phyloP scores from a whole-genome alignment of 805 yeast species.

The Candida jianshihensis region DNA sequence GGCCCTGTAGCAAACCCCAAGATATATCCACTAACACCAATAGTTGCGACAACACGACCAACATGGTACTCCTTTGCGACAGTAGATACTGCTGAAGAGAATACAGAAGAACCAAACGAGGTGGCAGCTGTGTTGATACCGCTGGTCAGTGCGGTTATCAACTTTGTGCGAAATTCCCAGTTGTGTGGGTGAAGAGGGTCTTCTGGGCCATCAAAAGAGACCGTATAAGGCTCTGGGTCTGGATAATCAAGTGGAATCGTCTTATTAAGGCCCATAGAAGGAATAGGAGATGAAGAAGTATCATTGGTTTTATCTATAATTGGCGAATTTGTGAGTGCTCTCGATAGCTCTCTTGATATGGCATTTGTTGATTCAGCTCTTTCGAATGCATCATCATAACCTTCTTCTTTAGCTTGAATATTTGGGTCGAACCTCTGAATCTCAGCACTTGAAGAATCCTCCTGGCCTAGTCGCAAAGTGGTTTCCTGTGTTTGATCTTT shows the following conservation, averaged over 20 bases:
- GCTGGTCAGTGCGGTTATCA: constrained; percentile 34
- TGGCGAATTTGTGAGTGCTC: constrained; percentile 33
- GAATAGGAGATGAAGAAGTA: constrained; percentile 31
- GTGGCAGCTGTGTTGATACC: constrained; percentile 45
- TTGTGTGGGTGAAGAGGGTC: constrained; percentile 82
- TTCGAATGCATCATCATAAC: too few relatives aligned
- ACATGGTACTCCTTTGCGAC: constrained; percentile 50
- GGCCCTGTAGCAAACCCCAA: constrained; percentile 94
- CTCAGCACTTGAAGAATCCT: too few relatives aligned
- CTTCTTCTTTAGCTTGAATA: too few relatives aligned
- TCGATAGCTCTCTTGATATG: constrained; percentile 30
- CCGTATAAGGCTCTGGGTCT: constrained; percentile 58
- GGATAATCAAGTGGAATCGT: constrained; percentile 40
- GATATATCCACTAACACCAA: constrained; percentile 76
- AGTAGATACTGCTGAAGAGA: constrained; percentile 51
- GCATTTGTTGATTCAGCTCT: constrained; percentile 7
- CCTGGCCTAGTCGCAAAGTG: too few relatives aligned
- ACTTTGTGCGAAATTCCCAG: constrained; percentile 51
- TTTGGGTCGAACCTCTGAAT: too few relatives aligned
- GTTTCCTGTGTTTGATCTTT: too few relatives aligned
- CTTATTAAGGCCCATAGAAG: constrained; percentile 63
- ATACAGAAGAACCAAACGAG: constrained; percentile 80
- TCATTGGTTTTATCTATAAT: constrained; percentile 23
- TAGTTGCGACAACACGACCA: constrained; percentile 59
- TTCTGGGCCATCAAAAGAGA: constrained; percentile 67